Base-by-base conservation (phyloP, 31 red algal genomes). In the Asparagopsis taxiformis region DNA sequence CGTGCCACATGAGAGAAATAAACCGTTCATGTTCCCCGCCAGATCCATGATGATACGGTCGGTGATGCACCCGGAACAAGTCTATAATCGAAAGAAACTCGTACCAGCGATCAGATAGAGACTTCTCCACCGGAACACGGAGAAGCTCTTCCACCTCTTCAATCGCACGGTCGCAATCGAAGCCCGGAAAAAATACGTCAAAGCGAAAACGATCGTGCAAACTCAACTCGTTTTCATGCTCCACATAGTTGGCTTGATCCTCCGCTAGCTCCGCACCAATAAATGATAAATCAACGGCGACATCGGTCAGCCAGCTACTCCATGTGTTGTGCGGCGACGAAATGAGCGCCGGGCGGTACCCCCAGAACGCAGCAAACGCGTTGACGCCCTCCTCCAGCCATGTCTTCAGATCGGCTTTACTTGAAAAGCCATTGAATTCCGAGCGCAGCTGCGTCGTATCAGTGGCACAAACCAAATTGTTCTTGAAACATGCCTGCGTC, bases 301-400 rank as follows among this genome's bases (percentile, higher is more conserved):
- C 80, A 29, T 84, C 71, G 17, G 70, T 68, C 51, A 84, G 36
- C 73, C 52, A 84, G 44, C 66, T 57, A 22, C 70, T 83, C 87
- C 87, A 91, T 32, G 59, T 74, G 50, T 91, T 91, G 59, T 91
- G 87, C 6, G 87, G 87, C 19, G 87, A 91, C 3, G 87, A 91
- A 11, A 91, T 69, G 11, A 91, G 49, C 3, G 35, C 50, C 15
- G 87, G 87, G 23, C 62, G 50, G 61, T 91, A 91, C 1, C 87
- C 87, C 77, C 77, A 91, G 64, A 91, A 91, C 2, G 41, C 19
- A 17, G 41, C 43, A 64, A 91, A 91, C 0, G 87, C 63, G 51
- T 75, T 57, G 1, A 91, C 51, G 21, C 87, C 87, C n/a, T 64
- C 79, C 33, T 55, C 51, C 41, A 91, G 41, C 87, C 87, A 91